A percentile compares a stretch with the other conserved stretches of the same genome.
These are phyloP conservation scores for Lasiodiplodia theobromae DNA, from an alignment of 2,329 filamentous ascomycete species.

Conservation along the genomic window DNA sequence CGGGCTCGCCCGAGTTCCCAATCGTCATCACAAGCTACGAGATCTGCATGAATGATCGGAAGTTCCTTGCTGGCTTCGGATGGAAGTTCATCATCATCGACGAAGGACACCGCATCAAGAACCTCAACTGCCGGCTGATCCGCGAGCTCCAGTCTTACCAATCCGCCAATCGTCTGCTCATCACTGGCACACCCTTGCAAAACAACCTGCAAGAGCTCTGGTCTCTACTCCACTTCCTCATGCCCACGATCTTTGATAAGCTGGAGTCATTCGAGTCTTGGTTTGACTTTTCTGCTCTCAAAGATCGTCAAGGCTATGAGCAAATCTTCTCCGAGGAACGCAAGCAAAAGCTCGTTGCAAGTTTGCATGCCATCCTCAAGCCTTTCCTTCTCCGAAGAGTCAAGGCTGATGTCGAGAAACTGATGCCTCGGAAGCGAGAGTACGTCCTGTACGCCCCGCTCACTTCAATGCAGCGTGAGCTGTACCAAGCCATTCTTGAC, in stretches of 20 bases:
- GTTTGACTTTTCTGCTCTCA: constrained; percentile 95
- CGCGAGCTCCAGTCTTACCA: constrained; percentile 86
- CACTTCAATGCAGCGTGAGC: constrained; percentile 86
- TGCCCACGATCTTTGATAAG: constrained; percentile 92
- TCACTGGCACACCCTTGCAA: constrained; percentile 93
- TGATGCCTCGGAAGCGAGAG: constrained; percentile 94
- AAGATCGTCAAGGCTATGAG: constrained; percentile 80
- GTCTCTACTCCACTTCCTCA: constrained; percentile 91
- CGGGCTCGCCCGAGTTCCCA: constrained; percentile 77
- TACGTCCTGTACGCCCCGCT: constrained; percentile 95
- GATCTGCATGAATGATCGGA: constrained; percentile 90
- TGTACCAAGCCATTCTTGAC: constrained; percentile 79
- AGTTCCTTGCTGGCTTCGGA: constrained; percentile 79
- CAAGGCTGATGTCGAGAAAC: constrained; percentile 90
- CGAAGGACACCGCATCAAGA: constrained; percentile 96
- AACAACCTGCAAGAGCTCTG: constrained; percentile 96
- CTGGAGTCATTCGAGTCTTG: constrained; percentile 92
- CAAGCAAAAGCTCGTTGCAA: constrained; percentile 80
- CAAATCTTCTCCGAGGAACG: constrained; percentile 81
- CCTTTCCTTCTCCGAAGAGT: constrained; percentile 86
- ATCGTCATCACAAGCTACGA: constrained; percentile 96
- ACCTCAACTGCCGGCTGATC: constrained; percentile 91
- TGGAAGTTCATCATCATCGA: constrained; percentile 99
- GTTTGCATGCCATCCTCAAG: constrained; percentile 91
- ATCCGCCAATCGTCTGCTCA: constrained; percentile 88